Conservation (phyloP, 176 grass and related monocot species). For the Cymbopogon citratus region DNA sequence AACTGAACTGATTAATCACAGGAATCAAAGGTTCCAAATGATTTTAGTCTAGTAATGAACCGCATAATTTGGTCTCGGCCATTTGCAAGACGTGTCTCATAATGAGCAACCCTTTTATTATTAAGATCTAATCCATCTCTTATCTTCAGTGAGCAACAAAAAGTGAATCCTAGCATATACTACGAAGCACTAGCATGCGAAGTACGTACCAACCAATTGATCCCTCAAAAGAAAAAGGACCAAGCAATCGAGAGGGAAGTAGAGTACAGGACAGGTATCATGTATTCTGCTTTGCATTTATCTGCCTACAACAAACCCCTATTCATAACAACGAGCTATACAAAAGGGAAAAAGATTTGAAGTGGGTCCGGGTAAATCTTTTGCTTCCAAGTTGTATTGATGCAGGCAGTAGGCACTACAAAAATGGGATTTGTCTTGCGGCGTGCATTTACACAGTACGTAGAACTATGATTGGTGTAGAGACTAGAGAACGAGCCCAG, state of each 20-base stretch:
- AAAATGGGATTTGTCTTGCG: not conserved
- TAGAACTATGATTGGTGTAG: not conserved
- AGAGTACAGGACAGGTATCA: not conserved
- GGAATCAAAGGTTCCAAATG: not conserved
- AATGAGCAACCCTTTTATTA: not conserved
- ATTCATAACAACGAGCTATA: not conserved
- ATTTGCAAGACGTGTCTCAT: not conserved
- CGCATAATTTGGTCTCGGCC: conserved; percentile 2
- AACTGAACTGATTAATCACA: not conserved
- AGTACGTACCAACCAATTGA: too few species aligned
- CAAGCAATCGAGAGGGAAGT: not conserved
- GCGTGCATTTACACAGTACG: conserved; percentile 36
- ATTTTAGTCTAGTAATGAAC: not conserved
- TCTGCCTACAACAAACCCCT: not conserved
- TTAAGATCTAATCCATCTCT: not conserved
- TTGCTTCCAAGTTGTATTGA: not conserved
- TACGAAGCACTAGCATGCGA: not conserved
- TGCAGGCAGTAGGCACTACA: not conserved
- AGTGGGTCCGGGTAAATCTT: conserved; percentile 17
- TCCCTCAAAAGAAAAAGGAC: too few species aligned
- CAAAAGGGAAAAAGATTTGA: conserved; percentile 1
- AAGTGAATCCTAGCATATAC: not conserved
- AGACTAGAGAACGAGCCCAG: too few species aligned
- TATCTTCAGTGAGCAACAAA: not conserved
- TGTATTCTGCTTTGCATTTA: not conserved